These are phyloP conservation scores for Rhinocladiella mackenziei DNA, from an alignment of 2,329 filamentous ascomycete species.

Conservation along the genomic window DNA sequence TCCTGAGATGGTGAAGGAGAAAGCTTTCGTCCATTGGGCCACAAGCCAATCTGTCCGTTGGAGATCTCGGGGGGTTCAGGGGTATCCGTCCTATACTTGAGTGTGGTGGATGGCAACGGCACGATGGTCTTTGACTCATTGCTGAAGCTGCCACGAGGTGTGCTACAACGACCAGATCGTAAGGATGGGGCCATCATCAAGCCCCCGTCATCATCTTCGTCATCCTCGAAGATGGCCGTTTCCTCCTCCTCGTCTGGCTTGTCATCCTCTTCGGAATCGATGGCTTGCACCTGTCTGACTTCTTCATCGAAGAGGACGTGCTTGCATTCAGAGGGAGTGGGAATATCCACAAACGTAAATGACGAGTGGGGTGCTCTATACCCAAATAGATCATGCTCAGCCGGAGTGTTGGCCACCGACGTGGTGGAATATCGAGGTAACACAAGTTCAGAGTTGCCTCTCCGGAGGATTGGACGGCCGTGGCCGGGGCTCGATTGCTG, in stretches of 20 bases:
- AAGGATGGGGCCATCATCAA: slow-evolving; percentile 74
- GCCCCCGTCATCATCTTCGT: slow-evolving; percentile 65
- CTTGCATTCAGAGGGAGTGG: slow-evolving; percentile 61
- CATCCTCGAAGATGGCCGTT: slow-evolving; percentile 41
- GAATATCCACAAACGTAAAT: slow-evolving; percentile 57
- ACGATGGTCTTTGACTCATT: slow-evolving; percentile 79
- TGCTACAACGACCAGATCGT: slow-evolving; percentile 50
- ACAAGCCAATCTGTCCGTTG: slow-evolving; percentile 38
- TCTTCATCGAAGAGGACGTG: slow-evolving; percentile 97
- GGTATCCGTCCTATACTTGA: slow-evolving; percentile 77
- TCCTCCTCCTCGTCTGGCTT: slow-evolving; percentile 55
- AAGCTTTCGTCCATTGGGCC: slow-evolving; percentile 42
- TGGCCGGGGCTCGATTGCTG: slow-evolving; percentile 59
- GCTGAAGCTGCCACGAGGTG: slow-evolving; percentile 53
- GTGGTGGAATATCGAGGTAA: slow-evolving; percentile 51
- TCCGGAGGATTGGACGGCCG: slow-evolving; percentile 55
- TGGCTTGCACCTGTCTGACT: slow-evolving; percentile 91
- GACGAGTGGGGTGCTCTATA: slow-evolving; percentile 48
- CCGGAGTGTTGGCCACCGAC: slow-evolving; percentile 55
- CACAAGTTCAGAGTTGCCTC: slow-evolving; percentile 65
- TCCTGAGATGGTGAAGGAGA: slow-evolving; percentile 79
- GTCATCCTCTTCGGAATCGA: slow-evolving; percentile 78
- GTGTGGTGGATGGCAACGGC: slow-evolving; percentile 78
- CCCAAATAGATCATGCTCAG: slow-evolving; percentile 32
- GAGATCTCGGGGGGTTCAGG: slow-evolving; percentile 53